Evolutionary conservation across 176 grass and related monocot species (phyloP).

Genomic region (Aechmea fasciata): DNA sequence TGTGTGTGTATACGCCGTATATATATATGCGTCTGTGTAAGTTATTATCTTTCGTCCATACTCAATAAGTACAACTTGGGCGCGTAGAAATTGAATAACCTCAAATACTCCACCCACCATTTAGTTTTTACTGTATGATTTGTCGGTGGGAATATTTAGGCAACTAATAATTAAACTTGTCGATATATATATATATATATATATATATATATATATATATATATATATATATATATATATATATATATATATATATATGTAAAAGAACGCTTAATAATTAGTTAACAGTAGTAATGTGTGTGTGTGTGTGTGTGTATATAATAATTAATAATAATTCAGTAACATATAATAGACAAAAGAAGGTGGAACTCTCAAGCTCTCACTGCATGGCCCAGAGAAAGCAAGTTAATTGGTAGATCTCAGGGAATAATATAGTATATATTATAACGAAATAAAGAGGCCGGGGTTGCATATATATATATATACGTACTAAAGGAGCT

Average conservation of each 20-base stretch:
- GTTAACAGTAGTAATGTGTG: too few relatives aligned
- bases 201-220: background rate
- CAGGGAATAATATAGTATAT: slow-evolving; percentile 18
- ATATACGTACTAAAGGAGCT: background rate
- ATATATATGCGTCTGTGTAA: background rate
- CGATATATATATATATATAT: background rate
- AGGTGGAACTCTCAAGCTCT: slow-evolving; percentile 30
- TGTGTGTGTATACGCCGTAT: background rate
- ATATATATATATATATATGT: background rate
- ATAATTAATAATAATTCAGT: too few relatives aligned
- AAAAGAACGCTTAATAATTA: too few relatives aligned
- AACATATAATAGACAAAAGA: slow-evolving; percentile 19
- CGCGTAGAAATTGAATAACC: background rate
- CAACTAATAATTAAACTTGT: background rate
- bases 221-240: background rate
- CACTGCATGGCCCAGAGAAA: slow-evolving; percentile 12
- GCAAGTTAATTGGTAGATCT: slow-evolving; percentile 11
- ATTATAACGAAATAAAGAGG: too few relatives aligned
- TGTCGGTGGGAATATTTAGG: background rate
- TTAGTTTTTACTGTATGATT: background rate
- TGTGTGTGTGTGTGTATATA: too few relatives aligned
- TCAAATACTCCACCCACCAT: background rate
- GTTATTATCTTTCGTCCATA: background rate
- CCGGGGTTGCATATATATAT: too few relatives aligned
- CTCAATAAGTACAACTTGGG: background rate